phyloP scores from a whole-genome alignment of 1,284 basidiomycete genomes.

The Stygiomarasmius scandens region DNA sequence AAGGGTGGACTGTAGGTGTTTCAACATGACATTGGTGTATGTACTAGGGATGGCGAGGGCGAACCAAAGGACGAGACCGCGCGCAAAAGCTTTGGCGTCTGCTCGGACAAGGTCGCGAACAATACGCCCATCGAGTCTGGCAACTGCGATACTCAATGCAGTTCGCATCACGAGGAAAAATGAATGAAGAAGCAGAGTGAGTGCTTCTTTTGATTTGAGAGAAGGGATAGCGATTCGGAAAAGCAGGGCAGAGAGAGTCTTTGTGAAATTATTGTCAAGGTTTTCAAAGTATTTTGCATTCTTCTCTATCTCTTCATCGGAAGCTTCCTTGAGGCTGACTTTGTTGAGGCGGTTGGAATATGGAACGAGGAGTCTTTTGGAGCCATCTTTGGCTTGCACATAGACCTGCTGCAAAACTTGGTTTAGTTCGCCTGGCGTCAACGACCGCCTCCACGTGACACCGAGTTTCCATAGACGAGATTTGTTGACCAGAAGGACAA shows the following conservation, averaged over 20 bases:
- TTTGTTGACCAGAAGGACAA: neutral
- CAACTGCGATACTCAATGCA: conserved; percentile 85
- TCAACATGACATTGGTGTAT: conserved; percentile 96
- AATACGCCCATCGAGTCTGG: conserved; percentile 87
- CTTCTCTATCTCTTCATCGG: neutral
- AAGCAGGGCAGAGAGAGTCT: conserved; percentile 78
- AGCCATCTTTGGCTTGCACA: conserved; percentile 55
- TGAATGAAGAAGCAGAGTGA: conserved; percentile 81
- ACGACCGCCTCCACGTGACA: neutral
- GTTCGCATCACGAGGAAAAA: conserved; percentile 89
- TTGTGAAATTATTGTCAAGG: conserved; percentile 80
- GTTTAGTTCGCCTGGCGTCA: conserved; percentile 47
- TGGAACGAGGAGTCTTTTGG: conserved; percentile 68
- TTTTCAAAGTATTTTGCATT: conserved; percentile 43
- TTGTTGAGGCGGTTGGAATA: conserved; percentile 64
- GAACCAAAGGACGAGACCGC: conserved; percentile 89
- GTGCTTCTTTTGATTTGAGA: conserved; percentile 73
- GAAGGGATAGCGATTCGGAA: conserved; percentile 76
- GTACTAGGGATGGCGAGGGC: conserved; percentile 89
- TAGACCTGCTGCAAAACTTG: conserved; percentile 61
- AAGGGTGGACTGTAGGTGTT: conserved; percentile 90
- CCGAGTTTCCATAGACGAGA: neutral
- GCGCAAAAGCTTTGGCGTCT: conserved; percentile 83
- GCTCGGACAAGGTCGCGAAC: conserved; percentile 86
- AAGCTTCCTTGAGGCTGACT: conserved; percentile 35